Evolutionary conservation across 1,284 basidiomycete species (phyloP).

Genomic region (Leccinum griseonigrum): DNA sequence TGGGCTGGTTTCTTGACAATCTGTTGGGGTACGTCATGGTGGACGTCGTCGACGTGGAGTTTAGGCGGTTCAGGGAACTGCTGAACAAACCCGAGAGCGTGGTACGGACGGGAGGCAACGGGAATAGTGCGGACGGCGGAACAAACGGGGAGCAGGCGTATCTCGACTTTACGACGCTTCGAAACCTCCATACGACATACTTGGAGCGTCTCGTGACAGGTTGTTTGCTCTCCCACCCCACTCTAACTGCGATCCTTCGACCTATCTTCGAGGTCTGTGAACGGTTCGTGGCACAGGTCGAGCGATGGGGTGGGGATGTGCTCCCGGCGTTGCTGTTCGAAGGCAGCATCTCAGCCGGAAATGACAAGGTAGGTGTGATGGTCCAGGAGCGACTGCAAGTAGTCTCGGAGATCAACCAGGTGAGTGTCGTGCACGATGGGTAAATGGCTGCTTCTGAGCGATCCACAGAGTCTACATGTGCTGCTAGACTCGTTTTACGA

Average conservation of each 20-base stretch:
- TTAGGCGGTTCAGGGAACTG: constrained; percentile 60
- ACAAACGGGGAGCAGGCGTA: constrained; percentile 26
- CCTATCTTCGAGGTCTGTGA: constrained; percentile 81
- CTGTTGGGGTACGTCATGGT: constrained; percentile 83
- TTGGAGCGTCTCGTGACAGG: constrained; percentile 79
- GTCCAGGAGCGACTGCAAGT: constrained; percentile 66
- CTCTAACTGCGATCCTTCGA: constrained; percentile 62
- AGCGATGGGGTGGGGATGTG: constrained; percentile 91
- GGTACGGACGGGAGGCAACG: constrained; percentile 10
- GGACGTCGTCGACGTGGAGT: constrained; percentile 88
- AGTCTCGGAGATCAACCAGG: constrained; percentile 75
- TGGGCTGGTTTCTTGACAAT: constrained; percentile 90
- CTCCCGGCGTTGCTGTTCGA: constrained; percentile 81
- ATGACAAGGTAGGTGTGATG: constrained; percentile 58
- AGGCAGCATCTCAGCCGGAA: constrained; percentile 59
- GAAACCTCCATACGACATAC: constrained; percentile 78
- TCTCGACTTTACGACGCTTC: constrained; percentile 83
- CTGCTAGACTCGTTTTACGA: constrained; percentile 75
- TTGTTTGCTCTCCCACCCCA: constrained; percentile 69
- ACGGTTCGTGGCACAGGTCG: constrained; percentile 78
- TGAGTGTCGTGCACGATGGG: constrained; percentile 28
- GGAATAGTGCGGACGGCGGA: constrained; percentile 13
- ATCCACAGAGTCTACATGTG: constrained; percentile 53
- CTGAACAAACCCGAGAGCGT: constrained; percentile 40
- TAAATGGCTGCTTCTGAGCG: constrained; percentile 2